Percentiles rank a stretch among this genome's conserved stretches.
Evolutionary conservation across 2,329 filamentous ascomycete species (phyloP).

Genomic region (Apiospora pterosperma): DNA sequence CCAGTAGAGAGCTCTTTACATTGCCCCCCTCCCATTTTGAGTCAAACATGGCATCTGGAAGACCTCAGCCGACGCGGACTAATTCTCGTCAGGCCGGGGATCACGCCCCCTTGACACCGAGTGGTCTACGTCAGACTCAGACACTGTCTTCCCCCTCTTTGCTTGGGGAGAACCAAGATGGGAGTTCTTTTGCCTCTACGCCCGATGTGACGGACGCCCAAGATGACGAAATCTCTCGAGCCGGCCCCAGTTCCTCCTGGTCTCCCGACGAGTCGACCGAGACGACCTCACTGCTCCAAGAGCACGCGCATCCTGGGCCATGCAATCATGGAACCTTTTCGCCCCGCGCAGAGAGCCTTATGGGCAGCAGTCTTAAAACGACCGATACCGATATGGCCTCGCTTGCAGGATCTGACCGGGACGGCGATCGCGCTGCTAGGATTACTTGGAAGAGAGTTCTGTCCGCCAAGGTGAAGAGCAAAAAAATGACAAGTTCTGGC

Average conservation of each 20-base stretch:
- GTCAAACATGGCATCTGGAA: slow-evolving; percentile 5
- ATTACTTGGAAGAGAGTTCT: slow-evolving; percentile 44
- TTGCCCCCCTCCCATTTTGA: neutral
- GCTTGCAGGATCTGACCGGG: slow-evolving; percentile 30
- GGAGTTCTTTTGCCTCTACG: slow-evolving; percentile 1
- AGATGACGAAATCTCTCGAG: neutral
- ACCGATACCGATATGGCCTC: slow-evolving; percentile 24
- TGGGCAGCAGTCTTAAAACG: slow-evolving; percentile 27
- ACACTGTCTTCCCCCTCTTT: slow-evolving; percentile 22
- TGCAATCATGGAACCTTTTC: slow-evolving; percentile 78
- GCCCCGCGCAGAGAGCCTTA: slow-evolving; percentile 55
- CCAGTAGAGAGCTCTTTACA: neutral
- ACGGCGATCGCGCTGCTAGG: slow-evolving; percentile 35
- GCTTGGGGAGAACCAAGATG: slow-evolving; percentile 9
- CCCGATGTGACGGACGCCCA: neutral
- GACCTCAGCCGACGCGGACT: slow-evolving; percentile 8
- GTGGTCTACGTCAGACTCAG: slow-evolving; percentile 26
- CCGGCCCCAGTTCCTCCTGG: neutral
- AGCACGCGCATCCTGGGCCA: slow-evolving; percentile 40
- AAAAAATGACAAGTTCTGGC: slow-evolving; percentile 70
- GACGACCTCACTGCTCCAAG: slow-evolving; percentile 44
- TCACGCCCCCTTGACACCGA: slow-evolving; percentile 26
- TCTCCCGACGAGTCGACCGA: slow-evolving; percentile 35
- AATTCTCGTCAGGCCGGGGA: slow-evolving; percentile 11
- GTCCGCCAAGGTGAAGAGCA: slow-evolving; percentile 51